Base-by-base conservation (phyloP, 2,329 filamentous ascomycete species). In the Colletotrichum filicis region DNA sequence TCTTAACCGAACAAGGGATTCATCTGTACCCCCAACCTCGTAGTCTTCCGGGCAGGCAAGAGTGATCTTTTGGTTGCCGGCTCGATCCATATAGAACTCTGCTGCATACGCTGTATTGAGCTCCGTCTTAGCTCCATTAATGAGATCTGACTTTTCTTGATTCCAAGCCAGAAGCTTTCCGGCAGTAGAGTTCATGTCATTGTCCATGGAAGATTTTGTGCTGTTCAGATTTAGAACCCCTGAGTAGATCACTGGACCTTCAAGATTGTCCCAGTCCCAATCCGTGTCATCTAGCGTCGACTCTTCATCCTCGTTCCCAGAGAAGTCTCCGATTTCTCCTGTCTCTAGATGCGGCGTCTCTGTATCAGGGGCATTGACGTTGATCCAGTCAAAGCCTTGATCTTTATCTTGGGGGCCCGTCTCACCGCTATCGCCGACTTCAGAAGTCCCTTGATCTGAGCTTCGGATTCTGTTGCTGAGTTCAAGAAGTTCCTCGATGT, bases 401-500 rank as follows among this genome's bases (percentile, higher is more conserved):
- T 42, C 24, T 12, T 22, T 16, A 24, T 12, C 7, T 26, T 9
- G 57, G 4, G 22, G 16, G 28, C 24, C 22, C 5, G 22, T 9
- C 19, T 24, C 14, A 16, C 22, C 24, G 2, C 5, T 19, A 12
- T 37, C 58, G 5, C 32, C 30, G 11, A 3, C 7, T 28, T 35
- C 46, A 1, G 22, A 53, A 60, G 19, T 14, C 22, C 19, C 66
- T 53, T 55, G 22, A 4, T 60, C 66, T 16, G 16, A 56, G 7
- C 32, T 55, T 12, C 65, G 57, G 14, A 61, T 61, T n/a, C 28
- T 46, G 22, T 95, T 93, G 82, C 94, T 97, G 63, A 95, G 86
- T 78, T 91, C 92, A 77, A 98, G 93, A 58, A 98, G 88, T 78
- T 97, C 93, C 77, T 98, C 95, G 75, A 98, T 98, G 77, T 97